These are phyloP conservation scores for Xylaria sp. DNA, from an alignment of 2,329 filamentous ascomycete genomes.

Conservation along the genomic window DNA sequence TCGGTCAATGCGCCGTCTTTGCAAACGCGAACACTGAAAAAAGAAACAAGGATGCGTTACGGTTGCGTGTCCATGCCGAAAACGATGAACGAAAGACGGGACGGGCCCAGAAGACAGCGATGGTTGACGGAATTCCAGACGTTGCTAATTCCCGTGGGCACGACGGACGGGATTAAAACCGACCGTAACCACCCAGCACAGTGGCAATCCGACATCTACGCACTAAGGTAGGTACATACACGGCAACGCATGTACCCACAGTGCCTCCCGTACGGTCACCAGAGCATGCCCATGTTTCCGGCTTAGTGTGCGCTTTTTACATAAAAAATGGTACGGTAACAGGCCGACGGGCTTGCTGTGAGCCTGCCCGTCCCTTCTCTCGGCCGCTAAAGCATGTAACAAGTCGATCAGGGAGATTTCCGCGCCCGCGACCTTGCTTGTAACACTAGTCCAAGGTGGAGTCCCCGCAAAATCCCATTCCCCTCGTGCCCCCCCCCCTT, in stretches of 20 bases:
- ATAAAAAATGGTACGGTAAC: not conserved
- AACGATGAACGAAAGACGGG: too few species aligned
- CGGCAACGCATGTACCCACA: too few species aligned
- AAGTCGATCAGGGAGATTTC: constrained; percentile 24
- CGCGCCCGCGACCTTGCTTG: constrained; percentile 11
- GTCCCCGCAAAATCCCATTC: constrained; percentile 12
- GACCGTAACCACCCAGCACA: not conserved
- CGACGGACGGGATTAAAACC: not conserved
- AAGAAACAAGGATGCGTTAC: not conserved
- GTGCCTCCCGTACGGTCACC: too few species aligned
- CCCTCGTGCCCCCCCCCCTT: not conserved
- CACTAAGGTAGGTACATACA: not conserved
- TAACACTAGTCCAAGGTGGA: constrained; percentile 14
- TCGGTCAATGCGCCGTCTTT: not conserved
- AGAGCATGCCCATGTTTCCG: too few species aligned
- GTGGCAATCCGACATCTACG: not conserved
- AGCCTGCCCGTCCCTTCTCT: constrained; percentile 5
- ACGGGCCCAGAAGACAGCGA: too few species aligned
- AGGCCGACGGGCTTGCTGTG: not conserved
- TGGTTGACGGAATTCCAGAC: not conserved
- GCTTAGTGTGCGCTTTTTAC: not conserved
- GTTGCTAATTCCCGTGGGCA: not conserved
- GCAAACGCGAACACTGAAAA: not conserved
- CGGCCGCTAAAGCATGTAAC: constrained; percentile 25
- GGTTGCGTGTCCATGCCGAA: not conserved